Evolutionary conservation across 176 grass and related monocot genomes (phyloP), one percentile per base, ranked within the genome.

Genomic region (Aegilops bicornis): DNA sequence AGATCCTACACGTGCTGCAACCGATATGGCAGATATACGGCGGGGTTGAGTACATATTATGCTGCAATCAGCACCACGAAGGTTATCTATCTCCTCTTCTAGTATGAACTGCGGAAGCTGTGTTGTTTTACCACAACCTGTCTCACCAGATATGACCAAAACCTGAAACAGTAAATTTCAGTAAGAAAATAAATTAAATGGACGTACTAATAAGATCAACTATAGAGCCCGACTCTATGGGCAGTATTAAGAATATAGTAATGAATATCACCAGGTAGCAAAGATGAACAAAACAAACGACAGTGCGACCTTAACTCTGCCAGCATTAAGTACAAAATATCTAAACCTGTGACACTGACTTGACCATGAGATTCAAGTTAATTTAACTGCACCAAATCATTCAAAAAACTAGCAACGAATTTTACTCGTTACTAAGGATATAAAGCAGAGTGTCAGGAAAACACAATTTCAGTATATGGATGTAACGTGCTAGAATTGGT

Each of bases 11-110:
- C 91, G 92, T 82, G 91, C 89, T 78, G 96, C 88, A 76, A 98
- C 93, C 43, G 96, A 98, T 87, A 94, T 95, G 71, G 96, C 96
- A 24, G 96, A 98, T 87, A 98, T 98, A 73, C 96, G 91, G 10
- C 96, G 93, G 73, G 96, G 96, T 48, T 98, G 96, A 83, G 96
- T 98, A 66, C 96, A 98, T 78, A 98, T 94, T 91, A 98, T 98
- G 79, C 45, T 95, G 88, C 96, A 98, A 73, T 92, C 83, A 73
- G 96, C 90, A 85, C 93, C 96, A 71, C 75, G 86, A 43, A 95
- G 84, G 47, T 86, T 80, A 84, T 91, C 82, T 87, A 98, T 98
- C 82, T 98, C 91, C 36, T 98, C 86, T 88, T 98, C 96, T 43
- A 98, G 81, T 76, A 98, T 95, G 85, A 98, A 98, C 69, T 98